Percentiles rank a stretch among this genome's conserved stretches.
phyloP scores from a whole-genome alignment of 2,329 filamentous ascomycete species.

The Huntiella decipiens region DNA sequence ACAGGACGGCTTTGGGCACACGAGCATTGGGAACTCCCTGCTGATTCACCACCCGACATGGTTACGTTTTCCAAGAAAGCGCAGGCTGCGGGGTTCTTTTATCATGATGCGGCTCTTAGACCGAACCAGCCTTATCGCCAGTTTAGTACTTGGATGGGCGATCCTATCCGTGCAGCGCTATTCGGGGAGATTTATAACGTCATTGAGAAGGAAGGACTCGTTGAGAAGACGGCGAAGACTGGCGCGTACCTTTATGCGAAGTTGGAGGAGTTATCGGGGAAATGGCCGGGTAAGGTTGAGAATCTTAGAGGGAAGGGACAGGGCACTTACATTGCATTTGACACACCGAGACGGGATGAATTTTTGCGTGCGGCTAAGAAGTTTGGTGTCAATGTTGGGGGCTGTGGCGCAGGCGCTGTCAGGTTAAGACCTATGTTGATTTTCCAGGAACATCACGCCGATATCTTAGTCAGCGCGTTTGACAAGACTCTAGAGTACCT shows the following conservation, averaged over 20 bases:
- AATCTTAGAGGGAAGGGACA: conserved; percentile 76
- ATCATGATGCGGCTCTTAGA: conserved; percentile 50
- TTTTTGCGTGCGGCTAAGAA: conserved; percentile 63
- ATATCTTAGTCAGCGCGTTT: conserved; percentile 59
- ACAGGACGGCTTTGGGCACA: conserved; percentile 79
- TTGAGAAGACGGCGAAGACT: conserved; percentile 56
- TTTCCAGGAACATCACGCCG: conserved; percentile 80
- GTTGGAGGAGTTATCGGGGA: conserved; percentile 45
- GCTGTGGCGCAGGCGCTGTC: conserved; percentile 56
- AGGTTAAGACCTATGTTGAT: conserved; percentile 76
- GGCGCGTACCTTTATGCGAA: conserved; percentile 61
- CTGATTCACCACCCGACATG: conserved; percentile 55
- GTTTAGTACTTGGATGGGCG: conserved; percentile 80
- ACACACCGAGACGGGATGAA: conserved; percentile 60
- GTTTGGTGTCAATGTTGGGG: conserved; percentile 73
- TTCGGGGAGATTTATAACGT: conserved; percentile 64
- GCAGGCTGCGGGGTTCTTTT: conserved; percentile 71
- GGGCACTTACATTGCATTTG: conserved; percentile 87
- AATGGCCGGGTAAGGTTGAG: conserved; percentile 58
- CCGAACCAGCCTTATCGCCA: conserved; percentile 72
- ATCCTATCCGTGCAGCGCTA: conserved; percentile 57
- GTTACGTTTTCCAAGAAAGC: conserved; percentile 84
- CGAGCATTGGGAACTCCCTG: conserved; percentile 50
- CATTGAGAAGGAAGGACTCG: conserved; percentile 57
- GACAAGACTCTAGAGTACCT: conserved; percentile 49